Percentiles rank a stretch among this genome's conserved stretches.
Conservation (phyloP, 805 yeast genomes). For the Cyberlindnera xylosilytica region DNA sequence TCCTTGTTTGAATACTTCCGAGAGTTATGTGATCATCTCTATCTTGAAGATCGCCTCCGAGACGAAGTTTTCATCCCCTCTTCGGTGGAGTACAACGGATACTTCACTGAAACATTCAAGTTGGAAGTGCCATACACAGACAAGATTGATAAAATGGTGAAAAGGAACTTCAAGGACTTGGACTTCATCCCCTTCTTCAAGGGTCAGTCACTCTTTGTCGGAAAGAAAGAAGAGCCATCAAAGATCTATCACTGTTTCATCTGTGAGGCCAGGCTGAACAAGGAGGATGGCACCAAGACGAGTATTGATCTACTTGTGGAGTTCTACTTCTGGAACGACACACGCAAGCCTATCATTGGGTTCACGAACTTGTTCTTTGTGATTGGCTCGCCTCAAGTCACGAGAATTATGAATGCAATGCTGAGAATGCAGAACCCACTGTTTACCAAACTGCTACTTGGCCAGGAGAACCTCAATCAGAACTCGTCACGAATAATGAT, state of each 20-base stretch:
- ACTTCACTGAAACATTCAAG: slow-evolving; percentile 36
- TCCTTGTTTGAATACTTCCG: slow-evolving; percentile 48
- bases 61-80: slow-evolving; percentile 44
- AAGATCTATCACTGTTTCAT: slow-evolving; percentile 59
- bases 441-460: slow-evolving; percentile 49
- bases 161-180: slow-evolving; percentile 47
- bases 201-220: slow-evolving; percentile 53
- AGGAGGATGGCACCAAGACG: slow-evolving; percentile 24
- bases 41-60: slow-evolving; percentile 54
- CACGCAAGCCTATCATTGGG: slow-evolving; percentile 41
- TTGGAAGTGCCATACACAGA: slow-evolving; percentile 40
- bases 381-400: slow-evolving; percentile 60
- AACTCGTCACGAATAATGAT: slow-evolving; percentile 53
- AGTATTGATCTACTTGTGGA: slow-evolving; percentile 43
- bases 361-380: slow-evolving; percentile 40
- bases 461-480: slow-evolving; percentile 44
- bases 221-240: slow-evolving; percentile 39
- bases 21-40: slow-evolving; percentile 57
- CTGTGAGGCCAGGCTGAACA: slow-evolving; percentile 36
- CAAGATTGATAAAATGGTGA: slow-evolving; percentile 45
- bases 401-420: slow-evolving; percentile 65
- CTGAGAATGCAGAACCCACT: slow-evolving; percentile 47
- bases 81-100: slow-evolving; percentile 46
- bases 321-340: slow-evolving; percentile 54
- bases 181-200: slow-evolving; percentile 56